Evolutionary conservation across 1,139 yeast species (phyloP), one percentile per base, ranked within the genome.

Genomic region (Blastobotrys ciferrii): DNA sequence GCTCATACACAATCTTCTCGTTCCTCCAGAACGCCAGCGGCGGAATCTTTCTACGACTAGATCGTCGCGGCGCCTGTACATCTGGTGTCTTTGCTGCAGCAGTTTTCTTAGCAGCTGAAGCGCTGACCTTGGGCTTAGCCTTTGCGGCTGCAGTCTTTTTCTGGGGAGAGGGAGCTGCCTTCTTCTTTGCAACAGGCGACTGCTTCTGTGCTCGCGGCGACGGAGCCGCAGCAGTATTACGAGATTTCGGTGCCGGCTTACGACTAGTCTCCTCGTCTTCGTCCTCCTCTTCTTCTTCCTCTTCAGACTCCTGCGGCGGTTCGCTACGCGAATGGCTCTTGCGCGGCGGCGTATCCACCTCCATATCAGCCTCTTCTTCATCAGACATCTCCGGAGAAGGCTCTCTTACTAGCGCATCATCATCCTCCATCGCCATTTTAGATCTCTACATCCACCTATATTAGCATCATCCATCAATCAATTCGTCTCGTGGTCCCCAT

Each of bases 11-110:
- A 33, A 85, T 77, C 52, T 82, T 73, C 65, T 89, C 96, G 61
- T 85, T 86, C 64, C 87, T 78, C 96, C 97, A 88, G 63, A 76
- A 86, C 9, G 89, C 92, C 55, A 88, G 70, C 0, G 96, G 95
- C 1, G 84, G 80, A 5, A 86, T 75, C 55, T 78, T 77, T 0
- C 80, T 77, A 59, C 96, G 74, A 40, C 75, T 73, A 0, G 96
- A 85, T 53, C 79, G 68, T 53, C 86, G 59, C 30, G 37, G 36
- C 36, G 13, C 28, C 18, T 23, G 4, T 15, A 40, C 32, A 9
- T 32, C 42, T 30, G 30, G 31, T 2, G 35, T 32, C 18, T 39
- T 38, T 46, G 36, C 40, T n/a, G 42, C 19, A 23, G 58, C 53
- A 25, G 58, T 53, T 44, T 56, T 39, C 39, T 41, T 48, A 2